Evolutionary conservation across 2,329 filamentous ascomycete genomes (phyloP).

Genomic region (Metarhizium anisopliae): DNA sequence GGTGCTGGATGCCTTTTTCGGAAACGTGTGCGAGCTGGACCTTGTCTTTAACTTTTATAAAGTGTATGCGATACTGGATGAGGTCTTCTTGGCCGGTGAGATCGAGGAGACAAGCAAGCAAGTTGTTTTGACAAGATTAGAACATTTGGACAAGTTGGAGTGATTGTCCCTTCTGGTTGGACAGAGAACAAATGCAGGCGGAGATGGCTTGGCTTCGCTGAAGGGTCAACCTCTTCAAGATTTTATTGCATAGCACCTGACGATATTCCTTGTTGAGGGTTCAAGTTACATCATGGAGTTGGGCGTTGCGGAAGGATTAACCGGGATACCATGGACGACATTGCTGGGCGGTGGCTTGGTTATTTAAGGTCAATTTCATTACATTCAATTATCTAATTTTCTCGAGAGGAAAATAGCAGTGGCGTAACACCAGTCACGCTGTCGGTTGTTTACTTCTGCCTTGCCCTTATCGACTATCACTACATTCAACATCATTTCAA

Average conservation of each 20-base stretch:
- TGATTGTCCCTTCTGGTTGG: conserved; percentile 27
- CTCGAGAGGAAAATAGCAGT: background rate
- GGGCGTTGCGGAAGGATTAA: background rate
- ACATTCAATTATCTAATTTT: background rate
- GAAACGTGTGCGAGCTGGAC: conserved; percentile 97
- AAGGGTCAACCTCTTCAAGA: background rate
- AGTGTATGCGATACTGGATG: conserved; percentile 96
- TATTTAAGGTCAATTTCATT: background rate
- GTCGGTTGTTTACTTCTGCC: background rate
- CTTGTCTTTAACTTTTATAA: conserved; percentile 76
- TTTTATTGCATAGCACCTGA: background rate
- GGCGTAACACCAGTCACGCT: background rate
- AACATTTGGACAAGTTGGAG: conserved; percentile 94
- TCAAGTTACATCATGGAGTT: background rate
- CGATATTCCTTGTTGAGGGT: background rate
- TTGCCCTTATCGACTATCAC: background rate
- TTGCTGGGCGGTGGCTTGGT: background rate
- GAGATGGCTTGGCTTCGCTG: background rate
- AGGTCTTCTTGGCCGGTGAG: conserved; percentile 95
- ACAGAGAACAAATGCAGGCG: background rate
- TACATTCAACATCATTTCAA: background rate
- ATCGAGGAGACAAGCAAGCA: conserved; percentile 99
- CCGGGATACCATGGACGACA: background rate
- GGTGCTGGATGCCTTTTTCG: conserved; percentile 96
- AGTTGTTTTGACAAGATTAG: conserved; percentile 85